Base-by-base conservation (phyloP, 106 monocot species). In the Dioscorea zingiberensis region DNA sequence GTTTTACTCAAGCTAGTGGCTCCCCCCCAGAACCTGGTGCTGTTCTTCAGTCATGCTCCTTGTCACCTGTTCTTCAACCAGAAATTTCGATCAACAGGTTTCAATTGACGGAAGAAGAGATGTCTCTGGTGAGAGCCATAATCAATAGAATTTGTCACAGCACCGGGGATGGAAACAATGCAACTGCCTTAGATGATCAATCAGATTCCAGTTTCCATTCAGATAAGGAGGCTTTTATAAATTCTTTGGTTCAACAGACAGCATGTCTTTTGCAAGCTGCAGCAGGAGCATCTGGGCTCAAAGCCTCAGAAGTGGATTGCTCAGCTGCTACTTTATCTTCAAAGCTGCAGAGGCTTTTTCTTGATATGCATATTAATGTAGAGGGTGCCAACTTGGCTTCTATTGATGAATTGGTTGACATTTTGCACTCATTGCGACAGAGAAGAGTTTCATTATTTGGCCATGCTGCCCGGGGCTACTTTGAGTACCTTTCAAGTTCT, bases 371-470 rank as follows among this genome's bases (percentile, higher is more conserved):
- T 72, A 17, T 68, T 54, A 65, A 48, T 23, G 27, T 55, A 59
- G 48, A 80, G 64, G 54, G 67, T 65, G 74, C 73, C 21, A 47
- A 73, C 38, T 47, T 73, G 27, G 45, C 67, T 55, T 82, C 25
- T 44, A 71, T 82, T 48, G 65, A 71, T 27, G 82, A 84, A 58
- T 70, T 98, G 65, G 30, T 84, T 78, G 73, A 80, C n/a, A 72
- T 98, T 57, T 98, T 89, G 93, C 80, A 82, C 89, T 66, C 62
- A 30, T 58, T 98, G 47, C 81, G 98, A 62, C 55, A 69, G 29
- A 86, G 93, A 80, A 86, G 89, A 61, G 88, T 98, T 51, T 84
- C 77, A 54, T 67, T 98, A n/a, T 98, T 93, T 70, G 88, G 89
- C 46, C 68, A 86, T 76, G 88, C 98, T 61, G 98, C 89, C 54